Evolutionary conservation across 2,329 filamentous ascomycete genomes (phyloP).

Genomic region (Sphaerostilbella broomeana): DNA sequence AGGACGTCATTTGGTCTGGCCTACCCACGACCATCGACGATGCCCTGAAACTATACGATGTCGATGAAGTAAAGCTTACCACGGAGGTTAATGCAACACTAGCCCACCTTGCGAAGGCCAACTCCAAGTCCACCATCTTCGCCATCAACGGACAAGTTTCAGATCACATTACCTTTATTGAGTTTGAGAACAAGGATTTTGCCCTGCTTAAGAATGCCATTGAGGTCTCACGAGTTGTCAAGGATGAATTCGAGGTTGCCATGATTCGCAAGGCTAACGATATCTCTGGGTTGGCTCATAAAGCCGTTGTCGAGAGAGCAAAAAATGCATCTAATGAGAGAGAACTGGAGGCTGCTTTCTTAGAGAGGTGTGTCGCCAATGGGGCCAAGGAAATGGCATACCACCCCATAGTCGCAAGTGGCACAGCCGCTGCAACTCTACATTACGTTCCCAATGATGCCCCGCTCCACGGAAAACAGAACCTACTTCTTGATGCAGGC

Average conservation of each 20-base stretch:
- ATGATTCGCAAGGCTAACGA: conserved; percentile 66
- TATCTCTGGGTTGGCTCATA: conserved; percentile 62
- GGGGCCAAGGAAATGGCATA: conserved; percentile 82
- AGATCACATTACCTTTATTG: conserved; percentile 62
- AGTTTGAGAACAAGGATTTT: conserved; percentile 60
- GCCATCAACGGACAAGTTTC: conserved; percentile 75
- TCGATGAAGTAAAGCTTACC: conserved; percentile 69
- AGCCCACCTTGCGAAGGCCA: conserved; percentile 40
- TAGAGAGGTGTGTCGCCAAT: conserved; percentile 66
- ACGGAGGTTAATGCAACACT: conserved; percentile 71
- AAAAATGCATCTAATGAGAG: conserved; percentile 65
- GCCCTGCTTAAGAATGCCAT: conserved; percentile 54
- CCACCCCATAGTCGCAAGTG: conserved; percentile 75
- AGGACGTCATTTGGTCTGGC: conserved; percentile 88
- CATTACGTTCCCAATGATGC: conserved; percentile 81
- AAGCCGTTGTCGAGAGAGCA: conserved; percentile 54
- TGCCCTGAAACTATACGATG: conserved; percentile 69
- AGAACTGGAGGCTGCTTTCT: conserved; percentile 75
- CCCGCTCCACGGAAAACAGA: conserved; percentile 62
- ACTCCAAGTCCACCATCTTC: conserved; percentile 49
- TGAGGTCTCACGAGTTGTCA: conserved; percentile 61
- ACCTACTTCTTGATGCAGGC: conserved; percentile 80
- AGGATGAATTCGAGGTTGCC: conserved; percentile 68
- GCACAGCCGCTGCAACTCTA: conserved; percentile 73
- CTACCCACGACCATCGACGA: conserved; percentile 72